Evolutionary conservation across 2,329 filamentous ascomycete species (phyloP), one percentile per base, ranked within the genome.

Genomic region (Verticillium longisporum): DNA sequence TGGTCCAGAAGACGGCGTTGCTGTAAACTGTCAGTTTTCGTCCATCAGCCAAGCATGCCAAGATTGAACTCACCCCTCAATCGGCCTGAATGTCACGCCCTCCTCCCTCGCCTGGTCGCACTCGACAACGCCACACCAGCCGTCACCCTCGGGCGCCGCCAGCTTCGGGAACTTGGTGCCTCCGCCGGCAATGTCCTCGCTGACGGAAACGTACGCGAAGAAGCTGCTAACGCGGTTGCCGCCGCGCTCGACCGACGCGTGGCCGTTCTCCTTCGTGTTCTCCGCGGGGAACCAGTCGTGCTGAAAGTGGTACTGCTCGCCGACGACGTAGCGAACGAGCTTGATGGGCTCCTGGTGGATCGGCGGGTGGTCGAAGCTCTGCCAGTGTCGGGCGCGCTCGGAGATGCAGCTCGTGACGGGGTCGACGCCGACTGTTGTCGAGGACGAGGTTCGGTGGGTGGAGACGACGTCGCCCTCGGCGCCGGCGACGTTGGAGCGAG

Each of bases 1-100:
- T 77, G 60, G 72, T 70, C 74, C 75, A 78, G 62, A 74, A 78
- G 7, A 78, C 71, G 1, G 75, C 74, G 55, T 77, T 77, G 4
- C 76, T 50, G 45, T 10, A 11, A 50, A 10, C 7, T 50, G 45
- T 50, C 9, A 50, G 45, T 18, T 9, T 4, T 73, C 10, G 21
- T 26, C 7, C 6, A 50, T n/a, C 9, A 7, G 5, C 13, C n/a
- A 21, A 11, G n/a, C 10, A 18, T 21, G n/a, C 10, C 7, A 4
- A n/a, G 18, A n/a, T 7, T 6, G 15, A 10, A 21, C 45, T 50
- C n/a, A 50, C 45, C 45, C 63, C 36, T 71, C 69, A 2, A 73
- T 61, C 0, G 75, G 74, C 5, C 72, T 69, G 56, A 78, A 77
- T 1, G 75, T 75, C 10, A 77, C 70, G 6, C 75, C 75, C 55